Evolutionary conservation across 352 stramenopile species (phyloP).

Genomic region (Pythium plurisporium): DNA sequence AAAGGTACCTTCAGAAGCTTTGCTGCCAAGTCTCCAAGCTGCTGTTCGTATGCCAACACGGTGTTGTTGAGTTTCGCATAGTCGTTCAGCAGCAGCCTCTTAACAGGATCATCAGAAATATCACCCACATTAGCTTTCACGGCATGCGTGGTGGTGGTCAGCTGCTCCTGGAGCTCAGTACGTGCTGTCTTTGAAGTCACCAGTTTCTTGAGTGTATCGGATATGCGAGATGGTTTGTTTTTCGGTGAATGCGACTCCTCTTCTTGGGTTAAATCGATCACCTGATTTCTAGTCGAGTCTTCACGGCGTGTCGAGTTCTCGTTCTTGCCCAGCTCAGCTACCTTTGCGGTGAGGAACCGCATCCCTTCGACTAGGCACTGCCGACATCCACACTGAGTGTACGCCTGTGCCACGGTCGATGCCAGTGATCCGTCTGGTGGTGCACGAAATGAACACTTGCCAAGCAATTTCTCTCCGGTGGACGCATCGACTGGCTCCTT

Average conservation of each 20-base stretch:
- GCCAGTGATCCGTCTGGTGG: neutral
- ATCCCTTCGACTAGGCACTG: constrained; percentile 6
- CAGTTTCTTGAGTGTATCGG: neutral
- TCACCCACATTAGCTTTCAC: neutral
- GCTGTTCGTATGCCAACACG: constrained; percentile 28
- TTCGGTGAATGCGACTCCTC: constrained; percentile 5
- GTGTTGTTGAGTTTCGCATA: constrained; percentile 13
- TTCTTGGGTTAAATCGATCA: constrained; percentile 5
- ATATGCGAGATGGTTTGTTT: neutral
- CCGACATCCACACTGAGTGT: constrained; percentile 8
- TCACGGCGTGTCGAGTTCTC: neutral
- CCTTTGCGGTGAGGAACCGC: neutral
- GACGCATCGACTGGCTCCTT: no score
- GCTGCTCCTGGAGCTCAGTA: neutral
- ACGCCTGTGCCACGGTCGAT: neutral
- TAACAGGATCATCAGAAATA: constrained; percentile 12
- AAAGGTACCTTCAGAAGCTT: constrained; percentile 20
- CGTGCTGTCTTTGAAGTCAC: no score
- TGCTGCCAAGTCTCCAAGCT: constrained; percentile 28
- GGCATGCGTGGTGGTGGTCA: neutral
- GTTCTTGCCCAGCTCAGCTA: neutral
- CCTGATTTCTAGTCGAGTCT: no score
- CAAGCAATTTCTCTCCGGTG: no score
- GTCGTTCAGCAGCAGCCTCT: constrained; percentile 8
- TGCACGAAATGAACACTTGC: neutral